Base-by-base conservation (phyloP, 495 filamentous ascomycete species). In the Podospora sp. region DNA sequence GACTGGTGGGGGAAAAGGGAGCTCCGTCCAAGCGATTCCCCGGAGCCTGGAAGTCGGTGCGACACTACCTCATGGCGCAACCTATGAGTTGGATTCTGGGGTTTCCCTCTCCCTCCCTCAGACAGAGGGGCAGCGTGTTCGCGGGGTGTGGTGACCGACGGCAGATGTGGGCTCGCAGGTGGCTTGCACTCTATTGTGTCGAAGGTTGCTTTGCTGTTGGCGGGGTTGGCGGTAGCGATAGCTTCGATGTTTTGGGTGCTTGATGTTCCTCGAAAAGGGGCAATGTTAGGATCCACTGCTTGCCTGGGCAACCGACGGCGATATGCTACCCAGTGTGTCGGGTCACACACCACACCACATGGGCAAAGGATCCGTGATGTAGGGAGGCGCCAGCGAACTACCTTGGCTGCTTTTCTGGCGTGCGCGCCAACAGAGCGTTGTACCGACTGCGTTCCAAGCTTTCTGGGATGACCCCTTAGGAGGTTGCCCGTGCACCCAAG, bases 1-100 rank as follows among this genome's bases (percentile, higher is more conserved):
- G 52, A 55, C 21, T 55, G 52, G 52, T 55, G 52, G 52, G 52
- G 52, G 52, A 22, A 26, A 22, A 55, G n/a, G n/a, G 14, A 22
- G 16, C 52, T 26, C 21, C 14, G 40, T 11, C 14, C 40, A 46
- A 46, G 40, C 40, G 12, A 46, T 46, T 46, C 40, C 40, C 40
- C 40, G 40, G 40, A 46, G 40, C 40, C 40, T 46, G 40, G 40
- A 46, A 46, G 40, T 6, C 40, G 40, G 52, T 55, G 52, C 24
- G 52, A 55, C 52, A 26, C 52, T 21, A 55, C 52, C 52, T 12
- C 52, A 18, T 33, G 4, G 11, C 40, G 12, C 40, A 46, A 18
- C 40, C 40, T 46, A 12, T 46, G 16, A 11, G 40, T 12, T 46
- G 9, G 12, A 14, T 14, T 46, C 40, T 46, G 9, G 9, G 40